phyloP scores from a whole-genome alignment of 2,329 filamentous ascomycete genomes.

The Colletotrichum eremochloae region DNA sequence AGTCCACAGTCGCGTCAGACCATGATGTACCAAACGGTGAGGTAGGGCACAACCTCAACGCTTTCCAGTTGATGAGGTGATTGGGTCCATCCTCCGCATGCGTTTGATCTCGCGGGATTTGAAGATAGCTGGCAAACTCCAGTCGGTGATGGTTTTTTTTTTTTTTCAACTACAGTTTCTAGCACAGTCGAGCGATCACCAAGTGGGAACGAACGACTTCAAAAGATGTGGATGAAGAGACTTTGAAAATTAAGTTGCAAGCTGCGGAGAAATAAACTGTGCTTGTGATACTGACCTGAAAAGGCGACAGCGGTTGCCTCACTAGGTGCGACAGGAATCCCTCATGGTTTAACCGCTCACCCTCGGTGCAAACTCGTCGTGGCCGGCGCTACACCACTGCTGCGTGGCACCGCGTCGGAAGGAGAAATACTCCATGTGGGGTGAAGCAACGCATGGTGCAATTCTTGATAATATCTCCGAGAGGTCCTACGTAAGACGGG shows the following conservation, averaged over 20 bases:
- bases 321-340: constrained; percentile 31
- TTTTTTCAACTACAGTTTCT: not conserved
- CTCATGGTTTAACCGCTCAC: constrained; percentile 30
- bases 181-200: not conserved
- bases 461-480: constrained; percentile 34
- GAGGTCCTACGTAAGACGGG: constrained; percentile 23
- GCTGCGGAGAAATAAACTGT: constrained; percentile 15
- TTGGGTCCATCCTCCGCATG: not conserved
- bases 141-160: no score
- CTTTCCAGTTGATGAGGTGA: not conserved
- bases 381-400: constrained; percentile 35
- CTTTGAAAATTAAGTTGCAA: constrained; percentile 23
- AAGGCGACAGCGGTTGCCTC: constrained; percentile 35
- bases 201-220: not conserved
- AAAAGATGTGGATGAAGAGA: not conserved
- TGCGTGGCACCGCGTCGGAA: constrained; percentile 36
- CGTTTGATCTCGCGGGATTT: not conserved
- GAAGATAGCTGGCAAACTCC: not conserved
- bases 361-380: constrained; percentile 43
- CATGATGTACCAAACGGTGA: not conserved
- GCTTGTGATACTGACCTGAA: constrained; percentile 38
- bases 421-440: constrained; percentile 30
- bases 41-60: not conserved
- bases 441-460: constrained; percentile 15
- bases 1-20: constrained; percentile 45